Conservation (phyloP, 176 grass and related monocot genomes). For the Bothriochloa decipiens region DNA sequence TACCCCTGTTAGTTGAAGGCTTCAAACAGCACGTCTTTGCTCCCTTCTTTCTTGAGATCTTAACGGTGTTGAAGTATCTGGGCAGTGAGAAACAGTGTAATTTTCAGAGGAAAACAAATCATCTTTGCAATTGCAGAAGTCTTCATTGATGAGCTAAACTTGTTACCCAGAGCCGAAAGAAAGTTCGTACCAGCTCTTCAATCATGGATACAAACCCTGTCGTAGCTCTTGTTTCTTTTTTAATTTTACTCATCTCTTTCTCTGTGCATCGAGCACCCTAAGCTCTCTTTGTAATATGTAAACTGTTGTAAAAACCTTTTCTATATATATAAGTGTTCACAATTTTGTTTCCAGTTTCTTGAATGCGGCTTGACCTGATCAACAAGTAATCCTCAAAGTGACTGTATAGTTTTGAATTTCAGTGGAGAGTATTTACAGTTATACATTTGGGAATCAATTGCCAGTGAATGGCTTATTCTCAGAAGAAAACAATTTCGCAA, state of each 20-base stretch:
- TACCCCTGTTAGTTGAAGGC: too few relatives aligned
- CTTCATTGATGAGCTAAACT: background rate
- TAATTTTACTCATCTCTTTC: background rate
- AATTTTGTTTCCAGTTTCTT: too few relatives aligned
- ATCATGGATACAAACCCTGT: background rate
- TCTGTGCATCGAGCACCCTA: too few relatives aligned
- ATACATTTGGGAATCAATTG: conserved; percentile 4
- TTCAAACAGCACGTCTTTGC: too few relatives aligned
- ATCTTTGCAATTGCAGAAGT: background rate
- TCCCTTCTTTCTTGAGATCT: background rate
- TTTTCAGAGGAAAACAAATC: background rate
- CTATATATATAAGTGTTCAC: too few relatives aligned
- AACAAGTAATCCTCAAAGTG: background rate
- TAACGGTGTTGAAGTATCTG: background rate
- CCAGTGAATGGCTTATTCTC: background rate
- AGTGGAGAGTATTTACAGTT: background rate
- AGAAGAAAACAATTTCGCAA: background rate
- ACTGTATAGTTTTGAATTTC: background rate
- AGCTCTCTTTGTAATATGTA: too few relatives aligned
- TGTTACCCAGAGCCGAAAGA: background rate
- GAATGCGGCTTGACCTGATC: too few relatives aligned
- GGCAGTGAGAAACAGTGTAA: background rate
- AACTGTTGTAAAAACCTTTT: too few relatives aligned
- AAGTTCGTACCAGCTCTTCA: background rate
- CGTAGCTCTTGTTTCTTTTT: background rate